Evolutionary conservation across 2,329 filamentous ascomycete species (phyloP).

Genomic region (Xylariaceae sp.): DNA sequence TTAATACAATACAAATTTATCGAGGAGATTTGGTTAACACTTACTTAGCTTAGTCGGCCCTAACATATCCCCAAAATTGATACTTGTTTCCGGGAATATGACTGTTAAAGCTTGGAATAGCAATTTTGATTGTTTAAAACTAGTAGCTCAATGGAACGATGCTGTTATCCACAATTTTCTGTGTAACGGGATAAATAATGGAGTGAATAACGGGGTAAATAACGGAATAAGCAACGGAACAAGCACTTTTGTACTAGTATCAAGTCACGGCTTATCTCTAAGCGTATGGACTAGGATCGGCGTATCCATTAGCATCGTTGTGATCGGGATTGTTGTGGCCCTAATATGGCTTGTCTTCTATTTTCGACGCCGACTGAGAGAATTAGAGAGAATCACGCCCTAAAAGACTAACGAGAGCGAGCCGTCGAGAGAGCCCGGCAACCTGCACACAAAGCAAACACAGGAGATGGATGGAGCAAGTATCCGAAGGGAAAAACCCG

Average conservation of each 20-base stretch:
- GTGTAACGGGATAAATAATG: slow-evolving; percentile 16
- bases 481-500: not conserved
- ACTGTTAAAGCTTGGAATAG: slow-evolving; percentile 19
- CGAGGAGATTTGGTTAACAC: not conserved
- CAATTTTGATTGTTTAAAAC: slow-evolving; percentile 23
- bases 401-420: not conserved
- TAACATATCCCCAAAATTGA: slow-evolving; percentile 19
- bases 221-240: too few relatives aligned
- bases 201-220: too few relatives aligned
- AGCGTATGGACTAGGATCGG: slow-evolving; percentile 14
- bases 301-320: not conserved
- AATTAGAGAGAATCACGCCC: not conserved
- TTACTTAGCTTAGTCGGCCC: slow-evolving; percentile 6
- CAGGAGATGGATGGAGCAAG: not conserved
- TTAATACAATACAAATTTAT: too few relatives aligned
- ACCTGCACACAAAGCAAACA: not conserved
- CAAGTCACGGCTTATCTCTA: not conserved
- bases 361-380: not conserved
- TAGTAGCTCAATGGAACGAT: slow-evolving; percentile 11
- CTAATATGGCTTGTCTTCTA: slow-evolving; percentile 10
- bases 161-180: slow-evolving; percentile 4
- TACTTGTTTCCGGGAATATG: slow-evolving; percentile 5
- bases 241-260: too few relatives aligned
- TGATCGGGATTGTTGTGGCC: not conserved
- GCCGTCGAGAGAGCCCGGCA: not conserved